A percentile compares a stretch with the other conserved stretches of the same genome.
These are phyloP conservation scores for Mycena filopes DNA, from an alignment of 768 basidiomycete genomes.

Conservation along the genomic window DNA sequence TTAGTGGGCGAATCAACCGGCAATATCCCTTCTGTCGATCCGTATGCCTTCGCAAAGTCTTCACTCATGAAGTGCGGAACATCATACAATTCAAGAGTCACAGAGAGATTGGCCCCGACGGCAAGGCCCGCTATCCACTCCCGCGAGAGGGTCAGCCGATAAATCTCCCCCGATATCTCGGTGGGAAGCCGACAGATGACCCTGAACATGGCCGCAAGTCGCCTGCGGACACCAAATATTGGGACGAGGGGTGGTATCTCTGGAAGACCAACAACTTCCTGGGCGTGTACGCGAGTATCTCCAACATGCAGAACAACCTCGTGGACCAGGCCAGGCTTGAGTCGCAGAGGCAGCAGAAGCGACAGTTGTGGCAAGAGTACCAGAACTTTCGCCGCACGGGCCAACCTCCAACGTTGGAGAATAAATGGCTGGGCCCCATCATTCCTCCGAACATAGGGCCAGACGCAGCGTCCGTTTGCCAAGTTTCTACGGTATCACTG, in stretches of 20 bases:
- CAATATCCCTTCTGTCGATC: constrained; percentile 67
- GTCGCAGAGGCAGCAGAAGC: constrained; percentile 50
- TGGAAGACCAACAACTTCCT: constrained; percentile 69
- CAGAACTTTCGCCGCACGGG: constrained; percentile 51
- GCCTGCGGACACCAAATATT: constrained; percentile 59
- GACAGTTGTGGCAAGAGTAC: constrained; percentile 62
- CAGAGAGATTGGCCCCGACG: constrained; percentile 52
- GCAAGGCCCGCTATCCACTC: constrained; percentile 67
- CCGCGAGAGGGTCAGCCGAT: constrained; percentile 72
- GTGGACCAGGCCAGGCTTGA: constrained; percentile 59
- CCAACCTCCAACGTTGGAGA: constrained; percentile 37
- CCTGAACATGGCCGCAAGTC: constrained; percentile 36
- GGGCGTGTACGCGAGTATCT: constrained; percentile 64
- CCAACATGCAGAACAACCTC: constrained; percentile 69
- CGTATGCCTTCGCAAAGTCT: constrained; percentile 72
- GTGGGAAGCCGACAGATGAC: constrained; percentile 51
- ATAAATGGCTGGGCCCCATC: constrained; percentile 53
- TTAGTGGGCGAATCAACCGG: constrained; percentile 60
- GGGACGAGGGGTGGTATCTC: constrained; percentile 83
- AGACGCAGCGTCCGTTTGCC: constrained; percentile 51
- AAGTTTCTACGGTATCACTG: constrained; percentile 1
- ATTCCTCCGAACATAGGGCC: constrained; percentile 52
- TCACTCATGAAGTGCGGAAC: constrained; percentile 72
- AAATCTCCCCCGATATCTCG: constrained; percentile 57
- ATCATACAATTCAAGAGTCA: constrained; percentile 57